A percentile compares a stretch with the other conserved stretches of the same genome.
phyloP scores from a whole-genome alignment of 345 rosid species.

The Corchorus olitorius region DNA sequence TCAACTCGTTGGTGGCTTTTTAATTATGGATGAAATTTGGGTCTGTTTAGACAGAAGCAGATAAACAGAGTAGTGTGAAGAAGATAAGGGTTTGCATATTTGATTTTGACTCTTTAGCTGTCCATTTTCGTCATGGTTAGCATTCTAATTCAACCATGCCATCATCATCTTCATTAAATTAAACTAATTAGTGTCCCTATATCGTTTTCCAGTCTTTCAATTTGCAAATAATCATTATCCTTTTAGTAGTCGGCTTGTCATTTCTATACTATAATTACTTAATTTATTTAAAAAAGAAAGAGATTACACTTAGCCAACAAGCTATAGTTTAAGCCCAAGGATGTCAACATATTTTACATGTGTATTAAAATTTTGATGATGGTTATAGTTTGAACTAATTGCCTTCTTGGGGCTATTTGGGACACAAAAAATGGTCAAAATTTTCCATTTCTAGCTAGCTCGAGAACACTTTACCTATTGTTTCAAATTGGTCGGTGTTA shows the following conservation, averaged over 20 bases:
- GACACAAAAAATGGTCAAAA: not conserved
- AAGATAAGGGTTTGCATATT: not conserved
- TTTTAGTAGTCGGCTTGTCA: not conserved
- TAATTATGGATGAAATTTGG: not conserved
- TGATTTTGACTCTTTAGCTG: not conserved
- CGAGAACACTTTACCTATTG: conserved; percentile 15
- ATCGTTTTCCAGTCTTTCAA: not conserved
- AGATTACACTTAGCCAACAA: not conserved
- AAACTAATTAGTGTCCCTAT: not conserved
- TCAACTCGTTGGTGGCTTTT: not conserved
- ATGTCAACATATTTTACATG: not conserved
- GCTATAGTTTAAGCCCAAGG: too few relatives aligned
- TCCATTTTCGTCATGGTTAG: not conserved
- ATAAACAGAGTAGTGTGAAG: not conserved
- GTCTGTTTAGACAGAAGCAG: not conserved
- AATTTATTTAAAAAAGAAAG: not conserved
- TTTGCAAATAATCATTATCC: not conserved
- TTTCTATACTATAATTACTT: not conserved
- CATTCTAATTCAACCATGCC: conserved; percentile 1
- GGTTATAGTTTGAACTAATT: not conserved
- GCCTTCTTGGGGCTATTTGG: not conserved
- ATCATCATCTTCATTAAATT: not conserved
- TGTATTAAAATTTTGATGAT: not conserved
- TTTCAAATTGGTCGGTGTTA: conserved; percentile 35
- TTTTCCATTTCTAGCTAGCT: conserved; percentile 21